Evolutionary conservation across 1,284 basidiomycete species (phyloP), one percentile per base, ranked within the genome.

Genomic region (Ceratobasidium papillatum): DNA sequence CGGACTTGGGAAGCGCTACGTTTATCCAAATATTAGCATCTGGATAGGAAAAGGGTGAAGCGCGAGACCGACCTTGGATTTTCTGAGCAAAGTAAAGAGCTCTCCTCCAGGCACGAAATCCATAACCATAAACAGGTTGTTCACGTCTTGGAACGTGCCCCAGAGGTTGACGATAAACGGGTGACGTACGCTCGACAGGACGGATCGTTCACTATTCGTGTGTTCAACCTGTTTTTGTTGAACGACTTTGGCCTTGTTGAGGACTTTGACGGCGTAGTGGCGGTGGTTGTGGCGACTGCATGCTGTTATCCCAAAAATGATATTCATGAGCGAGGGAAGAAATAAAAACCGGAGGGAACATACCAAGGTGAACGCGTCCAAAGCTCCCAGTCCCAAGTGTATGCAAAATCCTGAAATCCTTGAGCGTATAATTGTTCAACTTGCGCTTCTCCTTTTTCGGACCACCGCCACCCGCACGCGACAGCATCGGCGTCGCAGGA

Each of bases 61-160:
- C 36, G 22, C 45, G n/a, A n/a, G 12, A 84, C 89, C 78, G 66
- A 95, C 95, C 82, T 94, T 94, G 64, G 94, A 95, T 84, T 95
- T 88, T 76, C 96, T 88, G 75, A 98, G 83, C 56, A 98, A 88
- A 59, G 93, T 94, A 81, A 99, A 99, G 7, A 99, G 86, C 83
- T 99, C 97, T 22, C 97, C 97, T 25, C 97, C 97, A 0, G 96
- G 95, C 3, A 99, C 97, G 81, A 98, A 99, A 84, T 99, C 98
- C 97, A 99, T 99, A 75, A 99, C 96, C 96, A 99, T 98, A 86
- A 98, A 99, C 14, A 99, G 85, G 81, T 98, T 99, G 58, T 93
- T 87, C 11, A 90, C 85, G 80, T 99, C 97, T 79, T 98, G 95
- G 84, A 99, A 99, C 0, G 94, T 94, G 32, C 97, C 98, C 97